Conservation (phyloP, 805 yeast species). For the Candida maesae region DNA sequence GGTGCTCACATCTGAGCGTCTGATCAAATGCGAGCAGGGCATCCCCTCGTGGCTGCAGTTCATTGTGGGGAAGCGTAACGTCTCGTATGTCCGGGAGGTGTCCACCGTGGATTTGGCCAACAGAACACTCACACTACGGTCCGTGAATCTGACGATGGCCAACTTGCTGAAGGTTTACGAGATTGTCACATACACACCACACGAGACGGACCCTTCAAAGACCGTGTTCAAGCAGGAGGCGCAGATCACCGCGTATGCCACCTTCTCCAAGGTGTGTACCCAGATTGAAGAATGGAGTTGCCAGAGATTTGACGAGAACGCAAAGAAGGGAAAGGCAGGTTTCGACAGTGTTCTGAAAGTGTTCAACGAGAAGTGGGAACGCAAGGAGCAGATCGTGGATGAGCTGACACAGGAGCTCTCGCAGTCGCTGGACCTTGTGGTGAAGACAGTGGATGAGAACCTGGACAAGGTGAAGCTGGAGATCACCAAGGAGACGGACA, state of each 20-base stretch:
- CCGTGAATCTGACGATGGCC: slow-evolving; percentile 82
- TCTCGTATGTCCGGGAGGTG: slow-evolving; percentile 83
- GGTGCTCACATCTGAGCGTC: slow-evolving; percentile 68
- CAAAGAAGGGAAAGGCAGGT: slow-evolving; percentile 74
- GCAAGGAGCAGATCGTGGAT: slow-evolving; percentile 28
- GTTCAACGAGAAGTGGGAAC: slow-evolving; percentile 37
- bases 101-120: slow-evolving; percentile 71
- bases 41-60: slow-evolving; percentile 78
- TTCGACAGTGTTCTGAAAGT: slow-evolving; percentile 73
- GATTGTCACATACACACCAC: slow-evolving; percentile 79
- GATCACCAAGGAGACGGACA: slow-evolving; percentile 25
- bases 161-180: slow-evolving; percentile 77
- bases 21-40: slow-evolving; percentile 83
- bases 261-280: slow-evolving; percentile 65
- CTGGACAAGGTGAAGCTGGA: slow-evolving; percentile 37
- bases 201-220: slow-evolving; percentile 45
- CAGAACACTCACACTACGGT: slow-evolving; percentile 69
- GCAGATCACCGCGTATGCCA: slow-evolving; percentile 80
- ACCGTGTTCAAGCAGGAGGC: slow-evolving; percentile 82
- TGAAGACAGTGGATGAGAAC: slow-evolving; percentile 28
- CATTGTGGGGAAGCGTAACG: slow-evolving; percentile 67
- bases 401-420: slow-evolving; percentile 20
- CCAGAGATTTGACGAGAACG: slow-evolving; percentile 85
- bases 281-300: slow-evolving; percentile 91
- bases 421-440: slow-evolving; percentile 30